These are phyloP conservation scores for Oldenlandia corymbosa DNA, from an alignment of 257 asterid genomes.

Conservation along the genomic window DNA sequence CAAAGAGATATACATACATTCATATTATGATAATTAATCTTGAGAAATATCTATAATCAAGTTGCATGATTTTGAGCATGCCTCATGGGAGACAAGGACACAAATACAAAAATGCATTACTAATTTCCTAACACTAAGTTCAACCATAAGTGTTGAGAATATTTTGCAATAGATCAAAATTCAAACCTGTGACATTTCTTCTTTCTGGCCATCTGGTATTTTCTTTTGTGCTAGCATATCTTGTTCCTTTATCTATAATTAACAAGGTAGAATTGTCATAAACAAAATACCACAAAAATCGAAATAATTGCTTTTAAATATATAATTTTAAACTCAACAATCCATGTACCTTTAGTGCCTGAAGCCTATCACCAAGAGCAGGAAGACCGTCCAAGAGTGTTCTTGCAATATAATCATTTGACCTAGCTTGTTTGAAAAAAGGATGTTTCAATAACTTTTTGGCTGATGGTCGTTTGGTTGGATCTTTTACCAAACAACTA, in stretches of 20 bases:
- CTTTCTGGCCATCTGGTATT: constrained; percentile 89
- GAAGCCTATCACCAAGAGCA: constrained; percentile 77
- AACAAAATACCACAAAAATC: constrained; percentile 19
- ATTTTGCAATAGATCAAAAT: constrained; percentile 7
- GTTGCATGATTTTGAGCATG: neutral
- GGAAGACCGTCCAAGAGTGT: constrained; percentile 85
- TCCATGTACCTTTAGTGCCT: constrained; percentile 69
- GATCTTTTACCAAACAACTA: constrained; percentile 97
- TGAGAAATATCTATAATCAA: neutral
- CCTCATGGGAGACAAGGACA: neutral
- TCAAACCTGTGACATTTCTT: constrained; percentile 90
- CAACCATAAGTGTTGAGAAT: neutral
- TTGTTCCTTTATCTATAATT: constrained; percentile 71
- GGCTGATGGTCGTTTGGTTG: constrained; percentile 90
- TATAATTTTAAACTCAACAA: neutral
- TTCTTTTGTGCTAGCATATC: constrained; percentile 97
- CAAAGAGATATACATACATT: neutral
- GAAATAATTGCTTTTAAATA: neutral
- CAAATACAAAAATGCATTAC: neutral
- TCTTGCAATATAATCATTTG: constrained; percentile 72
- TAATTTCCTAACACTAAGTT: neutral
- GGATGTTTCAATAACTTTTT: constrained; percentile 74
- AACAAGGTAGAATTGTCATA: constrained; percentile 25
- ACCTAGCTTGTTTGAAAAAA: constrained; percentile 95
- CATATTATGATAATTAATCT: neutral